Conservation (phyloP, 2,329 filamentous ascomycete genomes). For the Microcyclospora pomicola region DNA sequence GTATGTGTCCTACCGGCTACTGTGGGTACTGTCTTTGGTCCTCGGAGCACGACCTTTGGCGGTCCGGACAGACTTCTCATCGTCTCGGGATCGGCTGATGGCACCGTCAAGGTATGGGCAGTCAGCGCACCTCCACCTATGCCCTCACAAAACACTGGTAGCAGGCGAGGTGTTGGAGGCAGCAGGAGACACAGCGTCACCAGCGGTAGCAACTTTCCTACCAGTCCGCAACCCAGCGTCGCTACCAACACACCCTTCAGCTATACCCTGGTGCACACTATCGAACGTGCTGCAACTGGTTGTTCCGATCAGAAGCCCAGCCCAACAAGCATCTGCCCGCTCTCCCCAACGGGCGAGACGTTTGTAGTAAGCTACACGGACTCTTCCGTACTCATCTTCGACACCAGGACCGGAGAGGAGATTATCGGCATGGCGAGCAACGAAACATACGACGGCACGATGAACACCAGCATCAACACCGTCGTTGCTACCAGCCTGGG, state of each 20-base stretch:
- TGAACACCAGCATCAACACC: conserved; percentile 72
- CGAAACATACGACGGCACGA: conserved; percentile 84
- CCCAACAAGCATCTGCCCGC: conserved; percentile 82
- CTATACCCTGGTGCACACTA: conserved; percentile 77
- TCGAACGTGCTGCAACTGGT: conserved; percentile 48
- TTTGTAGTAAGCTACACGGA: conserved; percentile 92
- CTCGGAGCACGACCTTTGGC: conserved; percentile 51
- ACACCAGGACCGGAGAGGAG: conserved; percentile 82
- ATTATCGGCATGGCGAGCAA: conserved; percentile 83
- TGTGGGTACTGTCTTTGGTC: conserved; percentile 64
- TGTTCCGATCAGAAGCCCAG: conserved; percentile 36
- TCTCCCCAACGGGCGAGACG: conserved; percentile 68
- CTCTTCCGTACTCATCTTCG: conserved; percentile 79
- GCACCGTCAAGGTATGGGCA: conserved; percentile 84
- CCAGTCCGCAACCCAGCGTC: conserved; percentile 74
- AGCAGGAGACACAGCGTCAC: conserved; percentile 86
- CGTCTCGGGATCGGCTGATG: conserved; percentile 84
- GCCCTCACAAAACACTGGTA: conserved; percentile 63
- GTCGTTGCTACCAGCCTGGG: conserved; percentile 69
- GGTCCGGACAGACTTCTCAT: conserved; percentile 74
- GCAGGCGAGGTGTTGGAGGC: conserved; percentile 54
- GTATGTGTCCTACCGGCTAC: conserved; percentile 83
- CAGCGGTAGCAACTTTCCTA: conserved; percentile 82
- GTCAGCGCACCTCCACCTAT: conserved; percentile 81
- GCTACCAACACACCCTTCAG: conserved; percentile 78